Evolutionary conservation across 495 filamentous ascomycete genomes (phyloP).

Genomic region (Tuber umbilicatum): DNA sequence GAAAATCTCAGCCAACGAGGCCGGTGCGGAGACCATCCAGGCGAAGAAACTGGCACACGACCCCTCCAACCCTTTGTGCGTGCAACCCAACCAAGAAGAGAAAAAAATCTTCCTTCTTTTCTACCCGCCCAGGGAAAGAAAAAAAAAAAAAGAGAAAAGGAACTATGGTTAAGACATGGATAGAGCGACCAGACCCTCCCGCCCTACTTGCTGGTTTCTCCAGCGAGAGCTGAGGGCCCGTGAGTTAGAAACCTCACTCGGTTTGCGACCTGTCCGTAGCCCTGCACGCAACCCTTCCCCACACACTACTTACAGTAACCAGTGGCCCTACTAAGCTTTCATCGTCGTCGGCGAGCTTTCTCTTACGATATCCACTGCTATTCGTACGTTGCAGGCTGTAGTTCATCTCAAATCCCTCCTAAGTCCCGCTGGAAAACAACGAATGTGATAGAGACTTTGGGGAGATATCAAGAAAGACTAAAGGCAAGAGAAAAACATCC

Average conservation of each 20-base stretch:
- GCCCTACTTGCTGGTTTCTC: background rate
- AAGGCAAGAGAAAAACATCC: conserved; percentile 20
- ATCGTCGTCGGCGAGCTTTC: conserved; percentile 26
- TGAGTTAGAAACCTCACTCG: background rate
- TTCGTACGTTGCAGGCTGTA: conserved; percentile 23
- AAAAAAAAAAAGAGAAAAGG: background rate
- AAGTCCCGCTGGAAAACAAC: background rate
- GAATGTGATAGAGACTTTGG: conserved; percentile 13
- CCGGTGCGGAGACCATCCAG: conserved; percentile 3
- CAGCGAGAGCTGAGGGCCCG: background rate
- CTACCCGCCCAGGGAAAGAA: background rate
- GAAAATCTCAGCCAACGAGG: conserved; percentile 34
- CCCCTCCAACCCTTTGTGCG: background rate
- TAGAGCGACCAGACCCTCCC: background rate
- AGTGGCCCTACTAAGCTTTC: conserved; percentile 23
- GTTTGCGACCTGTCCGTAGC: conserved; percentile 18
- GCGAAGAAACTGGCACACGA: background rate
- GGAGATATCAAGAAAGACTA: conserved; percentile 1
- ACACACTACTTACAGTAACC: conserved; percentile 30
- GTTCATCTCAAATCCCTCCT: conserved; percentile 6
- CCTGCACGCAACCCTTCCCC: conserved; percentile 38
- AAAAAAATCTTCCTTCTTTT: background rate
- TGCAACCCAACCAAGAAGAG: background rate
- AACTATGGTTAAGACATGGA: background rate
- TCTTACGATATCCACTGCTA: conserved; percentile 15